phyloP scores from a whole-genome alignment of 768 basidiomycete species.

The Mycena metata region DNA sequence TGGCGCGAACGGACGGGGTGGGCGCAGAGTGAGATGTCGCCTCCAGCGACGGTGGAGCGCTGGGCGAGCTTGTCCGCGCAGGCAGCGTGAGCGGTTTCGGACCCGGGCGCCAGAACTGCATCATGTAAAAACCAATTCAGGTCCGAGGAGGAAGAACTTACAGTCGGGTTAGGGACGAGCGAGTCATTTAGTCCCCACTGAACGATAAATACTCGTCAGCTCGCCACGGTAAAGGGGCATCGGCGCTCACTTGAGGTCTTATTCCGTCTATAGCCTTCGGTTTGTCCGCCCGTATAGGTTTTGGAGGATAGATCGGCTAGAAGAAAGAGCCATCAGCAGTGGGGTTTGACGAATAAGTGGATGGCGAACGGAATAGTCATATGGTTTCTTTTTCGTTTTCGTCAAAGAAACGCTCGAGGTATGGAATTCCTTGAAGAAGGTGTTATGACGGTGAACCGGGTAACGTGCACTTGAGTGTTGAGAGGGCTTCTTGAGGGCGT shows the following conservation, averaged over 20 bases:
- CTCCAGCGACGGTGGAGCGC: neutral
- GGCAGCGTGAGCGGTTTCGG: constrained; percentile 18
- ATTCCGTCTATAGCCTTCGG: neutral
- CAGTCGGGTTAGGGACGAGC: constrained; percentile 9
- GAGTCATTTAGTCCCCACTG: constrained; percentile 29
- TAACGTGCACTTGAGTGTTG: too few relatives aligned
- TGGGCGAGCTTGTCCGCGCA: neutral
- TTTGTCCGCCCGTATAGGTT: neutral
- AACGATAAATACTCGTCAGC: neutral
- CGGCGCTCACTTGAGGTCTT: neutral
- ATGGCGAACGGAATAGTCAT: neutral
- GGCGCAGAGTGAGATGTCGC: neutral
- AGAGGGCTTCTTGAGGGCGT: neutral
- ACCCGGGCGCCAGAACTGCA: constrained; percentile 32
- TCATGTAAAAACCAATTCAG: neutral
- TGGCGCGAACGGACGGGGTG: constrained; percentile 14
- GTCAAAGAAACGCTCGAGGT: constrained; percentile 1
- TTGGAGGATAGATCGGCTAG: neutral
- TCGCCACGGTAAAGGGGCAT: too few relatives aligned
- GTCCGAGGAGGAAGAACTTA: neutral
- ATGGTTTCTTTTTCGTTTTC: neutral
- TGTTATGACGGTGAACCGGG: neutral
- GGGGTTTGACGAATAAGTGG: neutral
- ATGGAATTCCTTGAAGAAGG: constrained; percentile 3
- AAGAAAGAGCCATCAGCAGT: neutral